Conservation (phyloP, 805 yeast species). For the Pichia paraexigua region DNA sequence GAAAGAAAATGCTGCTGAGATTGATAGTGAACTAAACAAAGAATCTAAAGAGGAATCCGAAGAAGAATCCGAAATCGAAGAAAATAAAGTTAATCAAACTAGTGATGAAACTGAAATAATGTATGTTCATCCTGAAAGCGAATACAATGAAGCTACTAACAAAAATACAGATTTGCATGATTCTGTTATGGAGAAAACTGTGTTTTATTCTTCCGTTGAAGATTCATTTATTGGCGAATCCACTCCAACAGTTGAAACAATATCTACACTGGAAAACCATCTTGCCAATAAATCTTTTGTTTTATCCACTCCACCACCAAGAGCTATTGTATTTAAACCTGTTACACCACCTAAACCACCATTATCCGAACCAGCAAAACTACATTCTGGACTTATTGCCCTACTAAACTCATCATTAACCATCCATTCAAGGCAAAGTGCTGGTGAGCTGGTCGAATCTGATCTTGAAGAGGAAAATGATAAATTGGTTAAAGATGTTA, state of each 20-base stretch:
- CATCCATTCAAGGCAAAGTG: conserved; percentile 1
- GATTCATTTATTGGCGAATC: conserved; percentile 1
- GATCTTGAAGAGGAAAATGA: conserved; percentile 6
- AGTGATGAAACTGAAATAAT: background rate
- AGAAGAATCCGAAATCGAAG: background rate
- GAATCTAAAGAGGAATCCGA: conserved; percentile 1
- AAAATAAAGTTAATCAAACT: background rate
- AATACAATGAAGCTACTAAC: background rate
- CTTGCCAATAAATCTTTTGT: background rate
- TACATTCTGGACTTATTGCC: background rate
- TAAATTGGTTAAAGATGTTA: conserved; percentile 3
- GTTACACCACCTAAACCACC: conserved; percentile 15
- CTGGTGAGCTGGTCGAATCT: conserved; percentile 8
- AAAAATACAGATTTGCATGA: background rate
- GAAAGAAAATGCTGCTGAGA: background rate
- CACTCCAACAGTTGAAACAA: background rate
- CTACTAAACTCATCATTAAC: conserved; percentile 4
- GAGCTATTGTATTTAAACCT: conserved; percentile 5
- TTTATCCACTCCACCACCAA: background rate
- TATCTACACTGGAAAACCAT: background rate
- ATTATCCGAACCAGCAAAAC: conserved; percentile 22
- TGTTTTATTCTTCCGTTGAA: conserved; percentile 3
- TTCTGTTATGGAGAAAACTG: background rate
- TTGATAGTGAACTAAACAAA: background rate
- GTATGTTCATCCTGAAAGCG: background rate